These are phyloP conservation scores for Cordyceps cicadae DNA, from an alignment of 2,329 filamentous ascomycete species.

Conservation along the genomic window DNA sequence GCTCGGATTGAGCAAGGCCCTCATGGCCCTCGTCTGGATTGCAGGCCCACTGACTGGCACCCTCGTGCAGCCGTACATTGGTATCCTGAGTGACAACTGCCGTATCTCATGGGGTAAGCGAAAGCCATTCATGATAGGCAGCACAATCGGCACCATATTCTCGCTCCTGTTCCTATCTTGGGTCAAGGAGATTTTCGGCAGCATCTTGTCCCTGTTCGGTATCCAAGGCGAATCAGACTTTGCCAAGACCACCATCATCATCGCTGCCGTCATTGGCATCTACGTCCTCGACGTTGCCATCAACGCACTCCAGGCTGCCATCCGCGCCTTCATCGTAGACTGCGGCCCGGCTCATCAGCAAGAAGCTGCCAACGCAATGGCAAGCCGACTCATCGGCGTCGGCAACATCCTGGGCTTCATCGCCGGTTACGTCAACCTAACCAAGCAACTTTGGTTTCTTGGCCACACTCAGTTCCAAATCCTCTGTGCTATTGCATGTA, in stretches of 20 bases:
- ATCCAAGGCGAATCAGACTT: slow-evolving; percentile 55
- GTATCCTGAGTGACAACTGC: slow-evolving; percentile 73
- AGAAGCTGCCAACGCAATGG: slow-evolving; percentile 90
- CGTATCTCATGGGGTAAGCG: slow-evolving; percentile 66
- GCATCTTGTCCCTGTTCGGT: slow-evolving; percentile 62
- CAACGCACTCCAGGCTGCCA: slow-evolving; percentile 91
- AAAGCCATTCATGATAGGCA: slow-evolving; percentile 72
- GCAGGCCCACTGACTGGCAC: slow-evolving; percentile 71
- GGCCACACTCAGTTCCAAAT: slow-evolving; percentile 89
- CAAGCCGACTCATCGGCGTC: slow-evolving; percentile 73
- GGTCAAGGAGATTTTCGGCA: slow-evolving; percentile 63
- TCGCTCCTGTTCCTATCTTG: slow-evolving; percentile 65
- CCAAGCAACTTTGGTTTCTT: slow-evolving; percentile 66
- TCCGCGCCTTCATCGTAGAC: slow-evolving; percentile 89
- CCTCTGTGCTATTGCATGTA: slow-evolving; percentile 74
- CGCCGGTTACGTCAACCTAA: slow-evolving; percentile 75
- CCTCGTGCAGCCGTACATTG: slow-evolving; percentile 74
- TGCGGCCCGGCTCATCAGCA: slow-evolving; percentile 89
- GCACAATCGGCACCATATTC: slow-evolving; percentile 56
- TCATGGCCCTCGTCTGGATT: slow-evolving; percentile 80
- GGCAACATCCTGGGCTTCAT: slow-evolving; percentile 89
- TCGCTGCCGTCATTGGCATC: slow-evolving; percentile 75
- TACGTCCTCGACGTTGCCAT: slow-evolving; percentile 91
- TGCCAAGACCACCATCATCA: slow-evolving; percentile 59
- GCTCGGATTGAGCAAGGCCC: slow-evolving; percentile 71